Evolutionary conservation across 2,329 filamentous ascomycete species (phyloP).

Genomic region (Fusarium piperis): DNA sequence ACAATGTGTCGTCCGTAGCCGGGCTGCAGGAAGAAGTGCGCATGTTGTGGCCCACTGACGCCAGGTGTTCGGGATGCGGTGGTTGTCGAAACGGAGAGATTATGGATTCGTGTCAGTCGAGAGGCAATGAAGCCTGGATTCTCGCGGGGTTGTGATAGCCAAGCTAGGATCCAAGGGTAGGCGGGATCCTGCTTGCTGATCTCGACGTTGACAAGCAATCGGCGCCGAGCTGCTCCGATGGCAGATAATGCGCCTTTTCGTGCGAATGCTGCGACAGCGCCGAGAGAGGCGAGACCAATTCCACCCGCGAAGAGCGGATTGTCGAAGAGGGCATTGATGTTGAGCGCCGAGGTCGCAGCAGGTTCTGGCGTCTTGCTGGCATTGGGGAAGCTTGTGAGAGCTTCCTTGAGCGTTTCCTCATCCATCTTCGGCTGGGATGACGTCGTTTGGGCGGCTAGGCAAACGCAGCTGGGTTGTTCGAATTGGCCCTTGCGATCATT

Average conservation of each 20-base stretch:
- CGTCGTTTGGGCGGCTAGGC: conserved; percentile 14
- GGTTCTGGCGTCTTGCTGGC: conserved; percentile 46
- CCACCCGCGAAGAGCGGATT: conserved; percentile 76
- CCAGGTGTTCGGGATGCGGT: conserved; percentile 70
- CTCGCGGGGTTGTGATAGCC: conserved; percentile 87
- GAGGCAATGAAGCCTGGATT: conserved; percentile 67
- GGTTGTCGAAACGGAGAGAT: conserved; percentile 66
- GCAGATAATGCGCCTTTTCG: conserved; percentile 79
- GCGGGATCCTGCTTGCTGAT: conserved; percentile 94
- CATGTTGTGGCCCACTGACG: conserved; percentile 72
- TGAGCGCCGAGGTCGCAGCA: conserved; percentile 49
- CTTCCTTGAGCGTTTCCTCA: conserved; percentile 28
- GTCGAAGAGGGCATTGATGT: conserved; percentile 68
- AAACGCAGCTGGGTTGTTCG: background rate
- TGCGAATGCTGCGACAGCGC: conserved; percentile 81
- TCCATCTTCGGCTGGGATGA: conserved; percentile 18
- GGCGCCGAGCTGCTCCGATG: conserved; percentile 79
- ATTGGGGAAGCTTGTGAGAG: conserved; percentile 32
- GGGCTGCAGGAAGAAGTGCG: conserved; percentile 88
- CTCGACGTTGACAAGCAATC: conserved; percentile 93
- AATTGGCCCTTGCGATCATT: conserved; percentile 6
- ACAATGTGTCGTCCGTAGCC: conserved; percentile 91
- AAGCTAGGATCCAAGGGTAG: conserved; percentile 93
- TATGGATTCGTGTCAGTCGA: conserved; percentile 67
- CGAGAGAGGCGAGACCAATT: conserved; percentile 90